A percentile compares a stretch with the other conserved stretches of the same genome.
Conservation (phyloP, 1,139 yeast genomes). For the Pichia sp. region DNA sequence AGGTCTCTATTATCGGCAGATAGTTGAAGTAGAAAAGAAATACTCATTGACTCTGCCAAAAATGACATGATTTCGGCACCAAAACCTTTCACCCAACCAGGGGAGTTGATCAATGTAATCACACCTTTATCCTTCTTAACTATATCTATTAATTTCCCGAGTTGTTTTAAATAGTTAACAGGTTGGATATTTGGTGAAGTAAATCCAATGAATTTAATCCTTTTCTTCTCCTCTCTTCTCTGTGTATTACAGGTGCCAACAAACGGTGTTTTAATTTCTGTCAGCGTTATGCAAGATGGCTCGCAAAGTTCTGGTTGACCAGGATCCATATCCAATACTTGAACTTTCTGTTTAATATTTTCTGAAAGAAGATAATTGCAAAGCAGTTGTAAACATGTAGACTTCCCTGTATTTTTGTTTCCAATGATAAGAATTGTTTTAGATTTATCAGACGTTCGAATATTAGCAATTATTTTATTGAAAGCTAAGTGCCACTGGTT, state of each 20-base stretch:
- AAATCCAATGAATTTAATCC: slow-evolving; percentile 51
- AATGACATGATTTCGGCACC: slow-evolving; percentile 61
- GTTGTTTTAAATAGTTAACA: slow-evolving; percentile 40
- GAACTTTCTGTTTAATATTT: slow-evolving; percentile 20
- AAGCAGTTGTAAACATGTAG: slow-evolving; percentile 57
- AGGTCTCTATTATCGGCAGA: slow-evolving; percentile 7
- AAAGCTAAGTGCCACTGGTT: slow-evolving; percentile 23
- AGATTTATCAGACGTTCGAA: slow-evolving; percentile 3
- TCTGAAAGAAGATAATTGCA: slow-evolving; percentile 35
- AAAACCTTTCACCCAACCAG: slow-evolving; percentile 92
- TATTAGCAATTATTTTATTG: slow-evolving; percentile 9
- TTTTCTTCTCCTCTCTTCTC: slow-evolving; percentile 26
- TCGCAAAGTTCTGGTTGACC: slow-evolving; percentile 79
- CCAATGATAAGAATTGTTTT: slow-evolving; percentile 43
- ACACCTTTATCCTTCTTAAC: slow-evolving; percentile 24
- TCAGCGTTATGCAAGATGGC: slow-evolving; percentile 63
- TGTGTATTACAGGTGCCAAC: slow-evolving; percentile 29
- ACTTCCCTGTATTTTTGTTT: slow-evolving; percentile 77
- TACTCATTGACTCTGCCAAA: slow-evolving; percentile 41
- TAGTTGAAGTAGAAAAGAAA: slow-evolving; percentile 48
- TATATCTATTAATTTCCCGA: slow-evolving; percentile 35
- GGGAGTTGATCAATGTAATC: slow-evolving; percentile 65
- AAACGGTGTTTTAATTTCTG: slow-evolving; percentile 27
- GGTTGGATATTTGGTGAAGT: slow-evolving; percentile 71
- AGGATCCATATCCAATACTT: slow-evolving; percentile 76